Percentiles rank a stretch among this genome's conserved stretches.
phyloP scores from a whole-genome alignment of 768 basidiomycete genomes.

The Boletellus emodensis region DNA sequence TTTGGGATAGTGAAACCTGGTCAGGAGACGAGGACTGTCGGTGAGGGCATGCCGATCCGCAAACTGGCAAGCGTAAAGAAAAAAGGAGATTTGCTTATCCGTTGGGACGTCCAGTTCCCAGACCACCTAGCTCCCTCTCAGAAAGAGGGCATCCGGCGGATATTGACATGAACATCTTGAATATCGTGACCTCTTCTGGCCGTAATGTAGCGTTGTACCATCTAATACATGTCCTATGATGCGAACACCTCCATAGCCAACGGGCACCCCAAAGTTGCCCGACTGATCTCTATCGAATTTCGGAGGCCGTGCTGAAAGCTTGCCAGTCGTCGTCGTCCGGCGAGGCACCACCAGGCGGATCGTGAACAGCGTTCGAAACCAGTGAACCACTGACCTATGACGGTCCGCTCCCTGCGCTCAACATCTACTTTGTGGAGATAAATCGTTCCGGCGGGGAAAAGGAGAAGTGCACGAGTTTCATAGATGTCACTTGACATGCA shows the following conservation, averaged over 20 bases:
- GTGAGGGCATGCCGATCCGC: slow-evolving; percentile 90
- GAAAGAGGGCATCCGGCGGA: slow-evolving; percentile 74
- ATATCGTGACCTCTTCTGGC: slow-evolving; percentile 1
- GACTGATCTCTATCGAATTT: no score
- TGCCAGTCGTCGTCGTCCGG: no score
- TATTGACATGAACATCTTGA: slow-evolving; percentile 39
- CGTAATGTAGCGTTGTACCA: slow-evolving; percentile 11
- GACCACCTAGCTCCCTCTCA: slow-evolving; percentile 67
- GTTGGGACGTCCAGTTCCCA: slow-evolving; percentile 86
- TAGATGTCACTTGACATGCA: neutral
- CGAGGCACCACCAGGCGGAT: no score
- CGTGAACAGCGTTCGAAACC: no score
- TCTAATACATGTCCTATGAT: slow-evolving; percentile 7
- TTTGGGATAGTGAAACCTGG: slow-evolving; percentile 70
- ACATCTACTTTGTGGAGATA: no score
- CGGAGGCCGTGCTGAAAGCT: no score
- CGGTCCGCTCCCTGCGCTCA: no score
- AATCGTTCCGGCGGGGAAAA: no score
- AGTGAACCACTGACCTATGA: no score
- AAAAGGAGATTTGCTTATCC: slow-evolving; percentile 82
- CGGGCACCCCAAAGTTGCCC: no score
- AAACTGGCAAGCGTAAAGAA: slow-evolving; percentile 65
- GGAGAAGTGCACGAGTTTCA: no score
- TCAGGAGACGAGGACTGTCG: slow-evolving; percentile 61
- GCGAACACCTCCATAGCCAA: neutral